phyloP scores from a whole-genome alignment of 1,284 basidiomycete genomes.

The Ganoderma meredithae region DNA sequence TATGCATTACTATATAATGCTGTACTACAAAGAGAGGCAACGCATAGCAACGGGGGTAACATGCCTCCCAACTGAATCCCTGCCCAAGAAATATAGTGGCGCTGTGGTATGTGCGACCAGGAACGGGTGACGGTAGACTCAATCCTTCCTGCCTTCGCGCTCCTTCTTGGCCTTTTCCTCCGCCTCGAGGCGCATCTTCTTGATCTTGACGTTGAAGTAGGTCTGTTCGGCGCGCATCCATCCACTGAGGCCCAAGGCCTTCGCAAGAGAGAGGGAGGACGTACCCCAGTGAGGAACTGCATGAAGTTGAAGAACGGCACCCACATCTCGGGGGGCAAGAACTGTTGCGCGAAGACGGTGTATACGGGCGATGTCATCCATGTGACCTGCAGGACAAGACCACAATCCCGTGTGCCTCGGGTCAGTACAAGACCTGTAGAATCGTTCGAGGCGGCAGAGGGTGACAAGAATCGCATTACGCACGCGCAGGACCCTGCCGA shows the following conservation, averaged over 20 bases:
- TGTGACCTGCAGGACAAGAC: conserved; percentile 54
- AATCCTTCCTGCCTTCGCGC: conserved; percentile 46
- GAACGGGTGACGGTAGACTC: conserved; percentile 22
- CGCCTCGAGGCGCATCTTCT: conserved; percentile 65
- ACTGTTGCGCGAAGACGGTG: conserved; percentile 77
- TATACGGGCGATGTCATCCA: conserved; percentile 81
- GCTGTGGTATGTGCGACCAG: background rate
- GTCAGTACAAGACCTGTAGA: background rate
- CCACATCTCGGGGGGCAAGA: conserved; percentile 80
- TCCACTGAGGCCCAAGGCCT: background rate
- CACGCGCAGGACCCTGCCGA: conserved; percentile 80
- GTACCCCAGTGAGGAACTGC: conserved; percentile 70
- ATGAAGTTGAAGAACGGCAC: conserved; percentile 79
- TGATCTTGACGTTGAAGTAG: conserved; percentile 75
- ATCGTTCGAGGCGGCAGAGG: background rate
- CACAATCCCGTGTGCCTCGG: background rate
- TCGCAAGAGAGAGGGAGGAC: conserved; percentile 34
- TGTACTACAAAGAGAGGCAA: conserved; percentile 15
- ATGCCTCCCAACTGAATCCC: background rate
- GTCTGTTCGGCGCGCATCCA: conserved; percentile 53
- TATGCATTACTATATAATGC: conserved; percentile 27
- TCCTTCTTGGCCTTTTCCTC: conserved; percentile 55
- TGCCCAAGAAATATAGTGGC: too few species aligned
- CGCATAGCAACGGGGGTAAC: background rate
- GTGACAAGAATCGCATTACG: conserved; percentile 30